Evolutionary conservation across 495 filamentous ascomycete species (phyloP).

Genomic region (Xylaria acuta): DNA sequence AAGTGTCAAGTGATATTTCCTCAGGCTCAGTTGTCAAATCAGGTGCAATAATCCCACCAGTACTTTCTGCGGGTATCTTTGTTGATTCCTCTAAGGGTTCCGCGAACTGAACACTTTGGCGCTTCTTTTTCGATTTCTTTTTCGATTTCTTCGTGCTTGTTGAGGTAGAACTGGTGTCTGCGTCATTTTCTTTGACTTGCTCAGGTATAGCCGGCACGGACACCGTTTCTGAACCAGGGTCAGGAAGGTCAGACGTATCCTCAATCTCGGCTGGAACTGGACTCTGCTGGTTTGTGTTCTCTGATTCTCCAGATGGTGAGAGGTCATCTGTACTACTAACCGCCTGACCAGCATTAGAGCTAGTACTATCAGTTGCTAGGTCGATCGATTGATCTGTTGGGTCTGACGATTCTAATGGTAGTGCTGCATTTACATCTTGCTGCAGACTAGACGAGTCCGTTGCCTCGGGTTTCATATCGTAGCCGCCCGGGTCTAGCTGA

Average conservation of each 20-base stretch:
- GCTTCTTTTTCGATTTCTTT: constrained; percentile 41
- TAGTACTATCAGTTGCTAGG: constrained; percentile 3
- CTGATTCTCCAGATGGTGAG: constrained; percentile 4
- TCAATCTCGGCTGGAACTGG: constrained; percentile 8
- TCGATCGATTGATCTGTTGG: constrained; percentile 17
- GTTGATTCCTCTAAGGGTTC: constrained; percentile 33
- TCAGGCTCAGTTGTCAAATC: constrained; percentile 25
- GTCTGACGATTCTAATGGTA: neutral
- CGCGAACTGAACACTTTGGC: constrained; percentile 35
- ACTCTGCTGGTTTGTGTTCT: constrained; percentile 7
- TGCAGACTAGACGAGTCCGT: constrained; percentile 11
- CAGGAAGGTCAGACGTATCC: constrained; percentile 13
- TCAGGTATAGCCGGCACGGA: constrained; percentile 15
- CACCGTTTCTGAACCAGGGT: constrained; percentile 22
- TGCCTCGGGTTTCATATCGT: constrained; percentile 20
- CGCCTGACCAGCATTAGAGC: constrained; percentile 7
- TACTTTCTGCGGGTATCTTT: constrained; percentile 26
- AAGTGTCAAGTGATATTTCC: constrained; percentile 19
- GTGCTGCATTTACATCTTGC: constrained; percentile 16
- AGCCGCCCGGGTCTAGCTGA: constrained; percentile 21
- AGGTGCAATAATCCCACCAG: constrained; percentile 14
- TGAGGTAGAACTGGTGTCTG: constrained; percentile 13
- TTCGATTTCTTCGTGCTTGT: constrained; percentile 29
- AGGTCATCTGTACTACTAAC: constrained; percentile 9
- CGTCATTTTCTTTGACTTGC: constrained; percentile 24